Evolutionary conservation across 352 stramenopile species (phyloP).

Genomic region (Globisporangium solare): DNA sequence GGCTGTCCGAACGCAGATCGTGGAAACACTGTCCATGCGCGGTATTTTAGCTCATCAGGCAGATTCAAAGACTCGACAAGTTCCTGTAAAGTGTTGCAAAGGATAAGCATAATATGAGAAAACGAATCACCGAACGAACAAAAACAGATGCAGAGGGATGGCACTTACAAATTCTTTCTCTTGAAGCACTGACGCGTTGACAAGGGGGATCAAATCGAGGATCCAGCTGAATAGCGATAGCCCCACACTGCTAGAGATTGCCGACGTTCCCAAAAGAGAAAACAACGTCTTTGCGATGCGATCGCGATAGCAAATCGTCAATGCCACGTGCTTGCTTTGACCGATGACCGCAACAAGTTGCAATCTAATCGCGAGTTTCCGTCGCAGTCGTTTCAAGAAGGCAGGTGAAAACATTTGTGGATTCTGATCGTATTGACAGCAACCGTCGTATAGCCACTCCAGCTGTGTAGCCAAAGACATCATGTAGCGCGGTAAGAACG

Average conservation of each 20-base stretch:
- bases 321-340: conserved; percentile 66
- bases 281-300: conserved; percentile 83
- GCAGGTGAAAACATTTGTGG: conserved; percentile 6
- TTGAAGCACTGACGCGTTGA: conserved; percentile 69
- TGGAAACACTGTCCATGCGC: conserved; percentile 71
- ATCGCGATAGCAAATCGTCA: conserved; percentile 82
- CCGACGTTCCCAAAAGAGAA: conserved; percentile 64
- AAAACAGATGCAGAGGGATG: background rate
- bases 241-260: conserved; percentile 45
- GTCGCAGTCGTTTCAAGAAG: conserved; percentile 56
- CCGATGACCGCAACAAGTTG: conserved; percentile 74
- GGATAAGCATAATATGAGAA: conserved; percentile 3
- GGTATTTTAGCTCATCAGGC: conserved; percentile 46
- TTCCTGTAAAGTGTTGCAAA: conserved; percentile 32
- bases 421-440: conserved; percentile 40
- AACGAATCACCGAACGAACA: conserved; percentile 3
- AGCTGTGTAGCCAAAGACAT: conserved; percentile 79
- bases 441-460: conserved; percentile 67
- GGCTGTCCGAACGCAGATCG: conserved; percentile 31
- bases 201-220: conserved; percentile 74
- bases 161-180: conserved; percentile 72
- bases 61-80: conserved; percentile 62
- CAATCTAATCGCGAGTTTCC: conserved; percentile 72
- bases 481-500: conserved; percentile 83
- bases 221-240: conserved; percentile 86